phyloP scores from a whole-genome alignment of 495 filamentous ascomycete species.

The Glarea lozoyensis region DNA sequence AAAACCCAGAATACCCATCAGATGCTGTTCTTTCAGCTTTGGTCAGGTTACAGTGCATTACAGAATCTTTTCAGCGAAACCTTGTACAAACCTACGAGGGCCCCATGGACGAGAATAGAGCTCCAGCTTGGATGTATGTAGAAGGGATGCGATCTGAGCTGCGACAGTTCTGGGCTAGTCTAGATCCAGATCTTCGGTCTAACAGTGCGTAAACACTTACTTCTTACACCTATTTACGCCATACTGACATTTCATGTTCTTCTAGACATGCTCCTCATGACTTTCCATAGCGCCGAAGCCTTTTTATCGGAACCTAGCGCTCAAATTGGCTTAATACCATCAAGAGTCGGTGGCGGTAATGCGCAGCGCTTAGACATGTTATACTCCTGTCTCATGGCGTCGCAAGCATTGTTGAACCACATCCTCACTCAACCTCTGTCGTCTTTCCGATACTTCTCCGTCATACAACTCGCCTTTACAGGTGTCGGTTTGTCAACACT shows the following conservation, averaged over 20 bases:
- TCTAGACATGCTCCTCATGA: conserved; percentile 1
- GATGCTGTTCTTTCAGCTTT: conserved; percentile 4
- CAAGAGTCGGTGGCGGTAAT: background rate
- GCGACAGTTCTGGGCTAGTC: conserved; percentile 2
- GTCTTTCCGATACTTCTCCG: background rate
- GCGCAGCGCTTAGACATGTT: conserved; percentile 16
- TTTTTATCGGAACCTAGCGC: conserved; percentile 8
- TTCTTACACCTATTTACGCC: background rate
- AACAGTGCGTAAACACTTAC: conserved; percentile 5
- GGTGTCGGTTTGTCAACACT: conserved; percentile 4
- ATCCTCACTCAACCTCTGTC: conserved; percentile 3
- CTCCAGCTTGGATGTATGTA: conserved; percentile 14
- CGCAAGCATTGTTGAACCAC: conserved; percentile 6
- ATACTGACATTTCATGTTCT: background rate
- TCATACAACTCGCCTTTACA: conserved; percentile 5
- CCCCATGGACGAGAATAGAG: conserved; percentile 1
- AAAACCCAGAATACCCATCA: background rate
- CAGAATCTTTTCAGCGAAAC: background rate
- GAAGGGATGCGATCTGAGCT: conserved; percentile 5
- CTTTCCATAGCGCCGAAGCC: conserved; percentile 7
- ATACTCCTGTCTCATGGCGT: conserved; percentile 9
- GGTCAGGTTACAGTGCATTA: background rate
- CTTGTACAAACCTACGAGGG: background rate
- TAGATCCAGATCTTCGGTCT: conserved; percentile 4
- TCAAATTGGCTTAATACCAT: conserved; percentile 5